phyloP scores from a whole-genome alignment of 1,284 basidiomycete genomes.

The Cystobasidiaceae sp. region DNA sequence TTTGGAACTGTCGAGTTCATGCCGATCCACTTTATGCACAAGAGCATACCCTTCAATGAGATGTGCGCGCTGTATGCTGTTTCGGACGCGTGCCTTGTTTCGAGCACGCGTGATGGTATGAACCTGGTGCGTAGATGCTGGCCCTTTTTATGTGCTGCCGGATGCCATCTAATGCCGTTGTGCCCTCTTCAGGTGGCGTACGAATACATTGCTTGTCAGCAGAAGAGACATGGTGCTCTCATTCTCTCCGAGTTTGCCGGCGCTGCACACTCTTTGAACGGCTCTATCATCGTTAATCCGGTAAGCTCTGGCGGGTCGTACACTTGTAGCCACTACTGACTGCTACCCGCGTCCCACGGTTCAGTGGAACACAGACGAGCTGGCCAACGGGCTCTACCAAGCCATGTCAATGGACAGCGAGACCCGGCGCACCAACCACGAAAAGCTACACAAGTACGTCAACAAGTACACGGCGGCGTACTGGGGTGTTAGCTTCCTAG shows the following conservation, averaged over 20 bases:
- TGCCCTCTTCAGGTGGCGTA: conserved; percentile 78
- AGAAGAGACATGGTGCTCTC: conserved; percentile 85
- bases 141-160: neutral
- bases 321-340: too few species aligned
- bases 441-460: conserved; percentile 92
- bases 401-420: conserved; percentile 83
- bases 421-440: conserved; percentile 79
- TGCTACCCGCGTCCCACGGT: neutral
- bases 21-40: conserved; percentile 98
- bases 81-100: conserved; percentile 92
- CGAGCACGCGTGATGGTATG: conserved; percentile 95
- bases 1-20: conserved; percentile 98
- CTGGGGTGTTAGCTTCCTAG: conserved; percentile 73
- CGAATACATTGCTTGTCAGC: conserved; percentile 95
- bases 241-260: conserved; percentile 98
- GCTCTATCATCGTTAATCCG: conserved; percentile 93
- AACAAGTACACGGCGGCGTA: conserved; percentile 67
- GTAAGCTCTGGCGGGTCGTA: conserved; percentile 46
- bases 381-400: conserved; percentile 90
- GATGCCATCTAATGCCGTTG: too few species aligned
- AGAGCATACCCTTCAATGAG: conserved; percentile 87
- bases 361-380: conserved; percentile 62
- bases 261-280: conserved; percentile 91
- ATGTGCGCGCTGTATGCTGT: conserved; percentile 93
- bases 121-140: conserved; percentile 67